These are phyloP conservation scores for Aschersonia sp. DNA, from an alignment of 2,329 filamentous ascomycete genomes.

Conservation along the genomic window DNA sequence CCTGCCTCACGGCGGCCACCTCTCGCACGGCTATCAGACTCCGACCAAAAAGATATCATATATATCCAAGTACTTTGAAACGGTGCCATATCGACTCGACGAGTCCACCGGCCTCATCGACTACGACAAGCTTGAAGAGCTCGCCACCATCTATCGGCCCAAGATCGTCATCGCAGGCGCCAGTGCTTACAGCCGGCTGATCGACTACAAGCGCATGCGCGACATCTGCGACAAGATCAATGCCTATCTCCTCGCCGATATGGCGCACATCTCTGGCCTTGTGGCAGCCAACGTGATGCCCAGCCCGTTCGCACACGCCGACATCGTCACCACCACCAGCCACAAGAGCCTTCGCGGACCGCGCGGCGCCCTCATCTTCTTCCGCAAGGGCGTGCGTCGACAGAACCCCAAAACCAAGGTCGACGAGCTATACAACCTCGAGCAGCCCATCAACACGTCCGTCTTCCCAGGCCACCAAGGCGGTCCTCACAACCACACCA, in stretches of 20 bases:
- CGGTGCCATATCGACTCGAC: conserved; percentile 84
- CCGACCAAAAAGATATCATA: conserved; percentile 93
- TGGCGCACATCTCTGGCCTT: conserved; percentile 93
- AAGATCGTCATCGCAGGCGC: conserved; percentile 93
- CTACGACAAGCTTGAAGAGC: conserved; percentile 80
- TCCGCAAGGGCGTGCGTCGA: conserved; percentile 77
- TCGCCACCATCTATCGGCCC: conserved; percentile 78
- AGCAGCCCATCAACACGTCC: conserved; percentile 84
- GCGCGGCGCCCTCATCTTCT: conserved; percentile 96
- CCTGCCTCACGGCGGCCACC: conserved; percentile 87
- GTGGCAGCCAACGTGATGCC: conserved; percentile 86
- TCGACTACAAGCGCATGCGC: conserved; percentile 89
- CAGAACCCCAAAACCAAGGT: conserved; percentile 75
- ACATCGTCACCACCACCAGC: conserved; percentile 94
- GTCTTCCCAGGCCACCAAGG: conserved; percentile 98
- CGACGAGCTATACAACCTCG: conserved; percentile 78
- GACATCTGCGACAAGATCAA: conserved; percentile 82
- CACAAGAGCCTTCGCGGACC: conserved; percentile 96
- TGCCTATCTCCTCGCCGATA: conserved; percentile 87
- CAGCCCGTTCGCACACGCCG: conserved; percentile 75
- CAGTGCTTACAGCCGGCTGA: conserved; percentile 88
- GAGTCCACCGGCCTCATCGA: conserved; percentile 87
- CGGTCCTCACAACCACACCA: conserved; percentile 97
- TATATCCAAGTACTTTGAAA: conserved; percentile 98
- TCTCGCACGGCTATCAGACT: conserved; percentile 95